Evolutionary conservation across 2,329 filamentous ascomycete species (phyloP), one percentile per base, ranked within the genome.

Genomic region (Neofusicoccum cordaticola): DNA sequence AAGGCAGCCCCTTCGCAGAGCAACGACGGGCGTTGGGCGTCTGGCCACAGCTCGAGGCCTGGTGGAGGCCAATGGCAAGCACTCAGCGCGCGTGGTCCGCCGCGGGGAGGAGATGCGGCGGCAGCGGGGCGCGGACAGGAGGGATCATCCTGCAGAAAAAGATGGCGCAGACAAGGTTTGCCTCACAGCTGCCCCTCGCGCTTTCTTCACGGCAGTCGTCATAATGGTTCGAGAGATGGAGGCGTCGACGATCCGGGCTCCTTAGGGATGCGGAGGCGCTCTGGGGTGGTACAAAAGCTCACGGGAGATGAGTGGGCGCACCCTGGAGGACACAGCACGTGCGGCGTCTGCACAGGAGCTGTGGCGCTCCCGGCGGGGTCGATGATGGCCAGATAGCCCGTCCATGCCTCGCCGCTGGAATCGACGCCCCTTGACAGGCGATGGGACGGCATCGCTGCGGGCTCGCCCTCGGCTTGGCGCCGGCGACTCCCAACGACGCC

Each of bases 181-280:
- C 56, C 42, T 60, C 56, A 52, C 50, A 47, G 61, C 61, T 19
- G 34, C 48, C 39, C 61, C 50, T 63, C 51, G 39, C 50, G 27
- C 19, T 63, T 63, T 63, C 61, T 56, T 63, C 61, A 63, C 61
- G 50, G 22, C 15, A 53, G n/a, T 52, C 61, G 50, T 53, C 50
- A 44, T 52, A 52, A 27, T 52, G 50, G 61, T 53, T 47, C 50
- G 61, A 53, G 27, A 53, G 61, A 35, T 53, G 61, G 42, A 41
- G 61, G 61, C 48, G 48, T 56, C 48, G 61, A 37, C 61, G 50
- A 63, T 63, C 61, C 61, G 45, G 62, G 52, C 62, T 39, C 44
- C 44, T 64, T 64, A 58, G 52, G 62, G 62, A 56, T 53, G 61
- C 61, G 35, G 50, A 63, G 61, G 61, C 61, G 61, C 51, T 53